Conservation (phyloP, 768 basidiomycete genomes). For the Trametes cingulata region DNA sequence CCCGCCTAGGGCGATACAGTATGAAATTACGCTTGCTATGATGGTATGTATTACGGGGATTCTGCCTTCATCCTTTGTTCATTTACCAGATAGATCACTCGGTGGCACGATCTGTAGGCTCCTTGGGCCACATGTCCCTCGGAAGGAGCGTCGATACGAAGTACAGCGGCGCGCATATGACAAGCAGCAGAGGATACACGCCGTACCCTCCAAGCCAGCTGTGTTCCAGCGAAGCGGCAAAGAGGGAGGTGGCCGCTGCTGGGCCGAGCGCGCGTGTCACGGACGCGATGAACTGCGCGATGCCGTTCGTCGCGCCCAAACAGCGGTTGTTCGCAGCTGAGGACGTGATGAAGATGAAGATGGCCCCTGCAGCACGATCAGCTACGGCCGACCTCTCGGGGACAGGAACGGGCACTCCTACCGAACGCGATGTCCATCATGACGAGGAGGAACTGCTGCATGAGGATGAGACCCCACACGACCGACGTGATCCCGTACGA, state of each 20-base stretch:
- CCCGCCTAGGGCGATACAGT: too few species aligned
- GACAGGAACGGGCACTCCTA: conserved; percentile 15
- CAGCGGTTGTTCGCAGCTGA: conserved; percentile 33
- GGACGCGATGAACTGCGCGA: conserved; percentile 55
- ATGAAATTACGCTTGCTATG: too few species aligned
- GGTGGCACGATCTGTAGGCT: conserved; percentile 6
- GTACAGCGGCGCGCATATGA: conserved; percentile 18
- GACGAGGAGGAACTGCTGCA: conserved; percentile 30
- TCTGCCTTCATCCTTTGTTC: too few species aligned
- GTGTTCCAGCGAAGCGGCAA: conserved; percentile 49
- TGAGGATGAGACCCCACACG: conserved; percentile 29
- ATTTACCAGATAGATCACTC: too few species aligned
- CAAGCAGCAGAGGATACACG: conserved; percentile 34
- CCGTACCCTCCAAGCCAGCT: conserved; percentile 49
- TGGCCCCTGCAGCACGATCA: conserved; percentile 16
- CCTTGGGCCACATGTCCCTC: conserved; percentile 24
- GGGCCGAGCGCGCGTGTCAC: conserved; percentile 54
- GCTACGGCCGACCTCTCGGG: background rate
- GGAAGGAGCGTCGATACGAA: conserved; percentile 25
- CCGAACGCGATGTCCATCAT: conserved; percentile 33
- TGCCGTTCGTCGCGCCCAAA: conserved; percentile 54
- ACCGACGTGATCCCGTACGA: conserved; percentile 14
- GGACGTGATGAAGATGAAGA: conserved; percentile 36
- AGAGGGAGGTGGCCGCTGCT: conserved; percentile 54
- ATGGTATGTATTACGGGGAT: too few species aligned